Evolutionary conservation across 495 filamentous ascomycete genomes (phyloP), one percentile per base, ranked within the genome.

Genomic region (Penicillium roqueforti): DNA sequence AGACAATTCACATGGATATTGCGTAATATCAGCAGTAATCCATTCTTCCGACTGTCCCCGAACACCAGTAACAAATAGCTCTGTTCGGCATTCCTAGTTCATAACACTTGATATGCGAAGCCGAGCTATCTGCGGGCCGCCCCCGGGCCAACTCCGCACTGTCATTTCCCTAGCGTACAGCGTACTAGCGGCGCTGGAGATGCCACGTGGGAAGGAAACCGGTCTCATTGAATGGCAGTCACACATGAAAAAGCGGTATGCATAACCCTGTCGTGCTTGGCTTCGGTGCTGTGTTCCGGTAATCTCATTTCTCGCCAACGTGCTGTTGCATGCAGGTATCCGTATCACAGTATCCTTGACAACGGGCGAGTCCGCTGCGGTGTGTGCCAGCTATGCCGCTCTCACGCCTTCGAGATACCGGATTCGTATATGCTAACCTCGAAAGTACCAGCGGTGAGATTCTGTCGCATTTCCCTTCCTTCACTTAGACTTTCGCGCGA

Each of bases 151-250:
- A 50, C 32, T 9, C 22, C 39, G 47, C 42, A 18, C 26, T 16
- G 26, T 26, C 3, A 16, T 39, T 18, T 28, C 11, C 34, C 32
- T 39, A 29, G 41, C 42, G 31, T 46, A 50, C 55, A 49, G 41
- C 50, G 43, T 9, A 36, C 14, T 36, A 18, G 36, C 19, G 37
- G 47, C 18, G 42, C 51, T 40, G 54, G 43, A 18, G 37, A 43
- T 44, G 51, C 57, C 60, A 66, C 63, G 60, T 66, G 60, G 60
- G 60, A 14, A 36, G 20, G 29, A 38, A 20, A 3, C 31, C 36
- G 16, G 45, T 18, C 32, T 32, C 46, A 56, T 56, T 60, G 47
- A 66, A 31, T 56, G 55, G 48, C 34, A 43, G 53, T 43, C 43
- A 34, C 42, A 14, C 25, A 8, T 28, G 52, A 59, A 62, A 58